A percentile compares a stretch with the other conserved stretches of the same genome.
These are phyloP conservation scores for Adansonia rubrostipa DNA, from an alignment of 441 rosid species.

Conservation along the genomic window DNA sequence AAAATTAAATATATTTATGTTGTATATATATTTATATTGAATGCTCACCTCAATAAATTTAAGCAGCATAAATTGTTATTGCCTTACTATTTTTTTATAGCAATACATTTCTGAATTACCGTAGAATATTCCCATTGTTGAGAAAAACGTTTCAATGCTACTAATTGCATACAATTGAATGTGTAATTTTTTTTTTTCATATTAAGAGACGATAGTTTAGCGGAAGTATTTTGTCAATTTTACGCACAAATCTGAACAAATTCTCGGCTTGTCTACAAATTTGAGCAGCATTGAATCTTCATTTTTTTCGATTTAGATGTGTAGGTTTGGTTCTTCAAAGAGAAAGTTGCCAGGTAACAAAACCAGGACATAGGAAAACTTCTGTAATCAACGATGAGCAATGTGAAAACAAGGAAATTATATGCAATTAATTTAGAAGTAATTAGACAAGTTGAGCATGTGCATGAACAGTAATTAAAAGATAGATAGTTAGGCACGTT, in stretches of 20 bases:
- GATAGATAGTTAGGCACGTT: not conserved
- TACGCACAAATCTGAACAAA: not conserved
- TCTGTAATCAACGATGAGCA: not conserved
- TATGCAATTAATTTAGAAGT: not conserved
- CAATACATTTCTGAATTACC: no score
- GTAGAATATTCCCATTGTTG: no score
- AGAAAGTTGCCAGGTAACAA: not conserved
- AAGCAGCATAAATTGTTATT: no score
- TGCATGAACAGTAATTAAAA: conserved; percentile 14
- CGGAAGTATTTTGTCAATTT: not conserved
- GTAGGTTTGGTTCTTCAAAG: not conserved
- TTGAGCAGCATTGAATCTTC: not conserved
- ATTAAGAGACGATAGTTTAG: no score
- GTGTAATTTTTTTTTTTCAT: no score
- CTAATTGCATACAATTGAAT: no score
- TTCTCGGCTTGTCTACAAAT: not conserved
- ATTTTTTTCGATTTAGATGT: not conserved
- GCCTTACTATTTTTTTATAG: no score
- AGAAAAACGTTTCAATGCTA: no score
- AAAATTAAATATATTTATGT: no score
- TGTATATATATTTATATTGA: no score
- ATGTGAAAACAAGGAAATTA: not conserved
- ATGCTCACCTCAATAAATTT: no score
- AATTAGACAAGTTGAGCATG: conserved; percentile 6
- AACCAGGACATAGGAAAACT: not conserved